A percentile compares a stretch with the other conserved stretches of the same genome.
Evolutionary conservation across 1,139 yeast genomes (phyloP).

Genomic region (Debaryomyces subglobosus): DNA sequence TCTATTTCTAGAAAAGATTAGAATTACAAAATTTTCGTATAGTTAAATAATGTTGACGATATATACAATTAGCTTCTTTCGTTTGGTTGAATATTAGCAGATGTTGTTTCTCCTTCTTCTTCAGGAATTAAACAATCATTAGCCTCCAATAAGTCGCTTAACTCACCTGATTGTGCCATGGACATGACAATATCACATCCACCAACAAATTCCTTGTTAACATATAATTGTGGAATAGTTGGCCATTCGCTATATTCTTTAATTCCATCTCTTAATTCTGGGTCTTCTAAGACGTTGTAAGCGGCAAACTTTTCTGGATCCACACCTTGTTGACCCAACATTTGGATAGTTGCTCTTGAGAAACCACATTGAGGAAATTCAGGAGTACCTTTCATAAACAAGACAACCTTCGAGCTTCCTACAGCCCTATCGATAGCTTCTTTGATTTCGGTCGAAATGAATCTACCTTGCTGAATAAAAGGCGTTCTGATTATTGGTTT

Average conservation of each 20-base stretch:
- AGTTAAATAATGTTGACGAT: not conserved
- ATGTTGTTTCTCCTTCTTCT: slow-evolving; percentile 47
- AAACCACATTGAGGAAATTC: slow-evolving; percentile 98
- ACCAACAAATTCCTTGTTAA: slow-evolving; percentile 85
- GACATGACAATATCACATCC: slow-evolving; percentile 95
- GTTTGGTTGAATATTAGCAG: slow-evolving; percentile 44
- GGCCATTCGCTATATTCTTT: slow-evolving; percentile 98
- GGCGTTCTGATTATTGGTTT: slow-evolving; percentile 7
- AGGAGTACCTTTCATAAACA: slow-evolving; percentile 97
- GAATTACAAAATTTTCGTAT: not conserved
- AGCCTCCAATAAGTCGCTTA: slow-evolving; percentile 78
- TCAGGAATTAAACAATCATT: slow-evolving; percentile 82
- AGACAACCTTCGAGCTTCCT: slow-evolving; percentile 86
- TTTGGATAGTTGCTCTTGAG: slow-evolving; percentile 90
- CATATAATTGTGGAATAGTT: slow-evolving; percentile 77
- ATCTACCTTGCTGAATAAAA: slow-evolving; percentile 38
- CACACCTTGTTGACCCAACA: slow-evolving; percentile 95
- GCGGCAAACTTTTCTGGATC: slow-evolving; percentile 97
- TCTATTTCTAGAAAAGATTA: not conserved
- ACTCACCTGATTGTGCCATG: slow-evolving; percentile 92
- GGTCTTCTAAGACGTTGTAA: slow-evolving; percentile 92
- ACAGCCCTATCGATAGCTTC: slow-evolving; percentile 86
- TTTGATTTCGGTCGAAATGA: slow-evolving; percentile 75
- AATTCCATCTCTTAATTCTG: slow-evolving; percentile 88
- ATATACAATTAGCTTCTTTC: slow-evolving; percentile 28